These are phyloP conservation scores for Geranium brycei DNA, from an alignment of 345 rosid species.

Conservation along the genomic window DNA sequence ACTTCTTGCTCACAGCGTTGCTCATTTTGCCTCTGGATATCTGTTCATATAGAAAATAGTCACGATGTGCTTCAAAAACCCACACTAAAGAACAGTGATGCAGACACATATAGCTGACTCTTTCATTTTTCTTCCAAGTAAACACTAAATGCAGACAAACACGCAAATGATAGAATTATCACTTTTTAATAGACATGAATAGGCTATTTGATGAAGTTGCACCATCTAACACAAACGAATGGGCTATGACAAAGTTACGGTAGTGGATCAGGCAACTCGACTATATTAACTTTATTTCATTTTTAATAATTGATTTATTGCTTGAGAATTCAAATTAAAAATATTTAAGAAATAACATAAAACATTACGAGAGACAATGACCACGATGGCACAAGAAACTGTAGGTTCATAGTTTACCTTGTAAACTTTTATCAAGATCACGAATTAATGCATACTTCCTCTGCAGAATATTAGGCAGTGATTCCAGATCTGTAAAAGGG, in stretches of 20 bases:
- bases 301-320: not conserved
- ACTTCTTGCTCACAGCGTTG: slow-evolving; percentile 79
- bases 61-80: not conserved
- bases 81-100: not conserved
- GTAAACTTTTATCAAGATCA: slow-evolving; percentile 83
- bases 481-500: slow-evolving; percentile 47
- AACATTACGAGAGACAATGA: not conserved
- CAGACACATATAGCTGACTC: not conserved
- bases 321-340: not conserved
- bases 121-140: not conserved
- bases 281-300: no score
- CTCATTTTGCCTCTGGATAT: slow-evolving; percentile 70
- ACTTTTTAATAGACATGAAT: no score
- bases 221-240: no score
- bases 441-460: slow-evolving; percentile 76
- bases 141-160: no score
- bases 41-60: slow-evolving; percentile 22
- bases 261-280: no score
- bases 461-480: slow-evolving; percentile 66
- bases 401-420: slow-evolving; percentile 33
- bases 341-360: not conserved
- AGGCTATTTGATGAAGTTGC: no score
- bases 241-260: no score
- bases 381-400: not conserved
- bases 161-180: no score